A percentile compares a stretch with the other conserved stretches of the same genome.
These are phyloP conservation scores for Termitomyces sp. DNA, from an alignment of 768 basidiomycete species.

Conservation along the genomic window DNA sequence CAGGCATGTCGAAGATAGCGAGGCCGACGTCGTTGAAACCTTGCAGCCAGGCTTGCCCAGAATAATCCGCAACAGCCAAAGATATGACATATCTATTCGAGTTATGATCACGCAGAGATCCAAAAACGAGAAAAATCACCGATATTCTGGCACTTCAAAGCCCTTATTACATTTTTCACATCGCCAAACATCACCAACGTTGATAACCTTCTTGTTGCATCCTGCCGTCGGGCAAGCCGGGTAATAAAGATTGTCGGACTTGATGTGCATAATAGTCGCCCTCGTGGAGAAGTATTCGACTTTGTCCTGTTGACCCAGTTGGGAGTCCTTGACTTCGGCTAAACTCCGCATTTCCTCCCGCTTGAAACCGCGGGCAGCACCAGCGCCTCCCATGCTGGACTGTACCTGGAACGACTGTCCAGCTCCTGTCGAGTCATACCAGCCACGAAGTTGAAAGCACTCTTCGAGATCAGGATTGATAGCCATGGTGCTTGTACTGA, in stretches of 20 bases:
- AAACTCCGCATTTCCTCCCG: conserved; percentile 70
- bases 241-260: conserved; percentile 75
- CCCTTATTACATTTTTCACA: conserved; percentile 90
- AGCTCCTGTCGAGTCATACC: conserved; percentile 77
- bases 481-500: conserved; percentile 74
- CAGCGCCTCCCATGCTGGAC: conserved; percentile 34
- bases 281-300: conserved; percentile 73
- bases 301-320: conserved; percentile 72
- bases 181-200: conserved; percentile 66
- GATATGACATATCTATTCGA: conserved; percentile 66
- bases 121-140: conserved; percentile 40
- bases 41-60: conserved; percentile 86
- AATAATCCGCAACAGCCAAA: conserved; percentile 85
- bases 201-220: conserved; percentile 88
- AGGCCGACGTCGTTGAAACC: conserved; percentile 93
- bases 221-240: conserved; percentile 77
- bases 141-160: conserved; percentile 66
- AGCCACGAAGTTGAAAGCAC: conserved; percentile 80
- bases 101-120: background rate
- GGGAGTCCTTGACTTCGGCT: conserved; percentile 70
- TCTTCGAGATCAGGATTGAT: conserved; percentile 90
- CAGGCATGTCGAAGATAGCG: conserved; percentile 68
- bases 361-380: conserved; percentile 43
- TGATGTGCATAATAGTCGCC: conserved; percentile 87
- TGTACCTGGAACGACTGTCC: conserved; percentile 67